Conservation (phyloP, 2,329 filamentous ascomycete species). For the Colletotrichum caudatum region DNA sequence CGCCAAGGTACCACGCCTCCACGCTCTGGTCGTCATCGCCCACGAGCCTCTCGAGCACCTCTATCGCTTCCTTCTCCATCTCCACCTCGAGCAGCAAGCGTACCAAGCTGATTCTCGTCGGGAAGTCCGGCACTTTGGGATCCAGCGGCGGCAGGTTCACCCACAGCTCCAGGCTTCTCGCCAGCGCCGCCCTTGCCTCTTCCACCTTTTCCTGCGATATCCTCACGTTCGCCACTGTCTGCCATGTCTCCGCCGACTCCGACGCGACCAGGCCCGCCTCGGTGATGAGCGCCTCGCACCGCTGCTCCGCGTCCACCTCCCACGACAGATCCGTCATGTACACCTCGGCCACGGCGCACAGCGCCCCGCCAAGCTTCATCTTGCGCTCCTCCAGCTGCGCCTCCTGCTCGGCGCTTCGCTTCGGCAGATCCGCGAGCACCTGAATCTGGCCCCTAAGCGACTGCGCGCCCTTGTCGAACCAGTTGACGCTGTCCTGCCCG, state of each 20-base stretch:
- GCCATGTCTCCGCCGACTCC: conserved; percentile 86
- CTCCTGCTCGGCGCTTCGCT: conserved; percentile 56
- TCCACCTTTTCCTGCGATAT: conserved; percentile 86
- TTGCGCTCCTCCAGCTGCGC: conserved; percentile 74
- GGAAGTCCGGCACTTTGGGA: conserved; percentile 83
- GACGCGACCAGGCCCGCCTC: conserved; percentile 90
- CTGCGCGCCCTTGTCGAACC: conserved; percentile 78
- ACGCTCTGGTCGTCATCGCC: conserved; percentile 93
- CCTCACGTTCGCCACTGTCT: conserved; percentile 92
- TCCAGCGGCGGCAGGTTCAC: conserved; percentile 80
- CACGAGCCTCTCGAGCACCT: conserved; percentile 85
- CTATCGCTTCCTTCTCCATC: conserved; percentile 85
- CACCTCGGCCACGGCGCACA: conserved; percentile 94
- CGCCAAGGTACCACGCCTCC: conserved; percentile 96
- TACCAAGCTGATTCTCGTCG: conserved; percentile 84
- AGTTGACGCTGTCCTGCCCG: conserved; percentile 72
- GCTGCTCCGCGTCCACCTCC: conserved; percentile 89
- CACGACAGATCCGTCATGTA: conserved; percentile 98
- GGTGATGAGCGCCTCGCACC: conserved; percentile 89
- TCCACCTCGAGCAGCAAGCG: conserved; percentile 90
- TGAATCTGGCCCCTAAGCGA: conserved; percentile 80
- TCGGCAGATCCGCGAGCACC: conserved; percentile 63
- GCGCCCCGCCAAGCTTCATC: conserved; percentile 85
- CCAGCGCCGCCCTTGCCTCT: conserved; percentile 84
- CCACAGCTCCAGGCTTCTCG: conserved; percentile 86